Evolutionary conservation across 352 stramenopile genomes (phyloP), one percentile per base, ranked within the genome.

Genomic region (Phytophthora pini): DNA sequence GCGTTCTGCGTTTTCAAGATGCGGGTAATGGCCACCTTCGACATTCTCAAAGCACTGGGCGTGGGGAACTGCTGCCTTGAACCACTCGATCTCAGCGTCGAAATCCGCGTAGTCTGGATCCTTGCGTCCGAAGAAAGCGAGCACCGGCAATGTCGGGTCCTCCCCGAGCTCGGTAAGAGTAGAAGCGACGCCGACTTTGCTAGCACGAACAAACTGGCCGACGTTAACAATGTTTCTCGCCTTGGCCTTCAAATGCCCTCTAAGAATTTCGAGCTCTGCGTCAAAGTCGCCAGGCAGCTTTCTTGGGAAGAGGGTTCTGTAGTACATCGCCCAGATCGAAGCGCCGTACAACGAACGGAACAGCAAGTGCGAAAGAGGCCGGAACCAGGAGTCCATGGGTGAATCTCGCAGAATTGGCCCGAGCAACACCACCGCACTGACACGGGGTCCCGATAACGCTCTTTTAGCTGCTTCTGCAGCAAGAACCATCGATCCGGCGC

Each of bases 31-130:
- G 5, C 74, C 70, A 9, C 74, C 71, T 4, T 79, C 47, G 11
- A 39, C 50, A 29, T 73, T 50, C 32, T 75, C 44, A 9, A 65
- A 61, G 31, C 26, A 56, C 12, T 47, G 48, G 17, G 65, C 49
- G 49, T 66, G 59, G 7, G 74, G 67, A 2, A 79, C 47, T n/a
- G 50, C 46, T 15, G 22, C 20, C 13, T 61, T 68, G 45, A 82
- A 64, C 74, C 74, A 79, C 31, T 57, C 40, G 27, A 77, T 43
- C 32, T 82, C 74, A 11, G 26, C 67, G 17, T 75, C 48, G n/a
- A 77, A 38, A 31, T 76, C 39, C n/a, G 45, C 31, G 34, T 71
- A 78, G 64, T 82, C 74, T 5, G 71, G 70, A 44, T 82, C 74
- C 17, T 78, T 75, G 4, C 49, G 17, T 7, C 74, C 74, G 38